Evolutionary conservation across 257 asterid genomes (phyloP).

Genomic region (Solanum appendiculatum): DNA sequence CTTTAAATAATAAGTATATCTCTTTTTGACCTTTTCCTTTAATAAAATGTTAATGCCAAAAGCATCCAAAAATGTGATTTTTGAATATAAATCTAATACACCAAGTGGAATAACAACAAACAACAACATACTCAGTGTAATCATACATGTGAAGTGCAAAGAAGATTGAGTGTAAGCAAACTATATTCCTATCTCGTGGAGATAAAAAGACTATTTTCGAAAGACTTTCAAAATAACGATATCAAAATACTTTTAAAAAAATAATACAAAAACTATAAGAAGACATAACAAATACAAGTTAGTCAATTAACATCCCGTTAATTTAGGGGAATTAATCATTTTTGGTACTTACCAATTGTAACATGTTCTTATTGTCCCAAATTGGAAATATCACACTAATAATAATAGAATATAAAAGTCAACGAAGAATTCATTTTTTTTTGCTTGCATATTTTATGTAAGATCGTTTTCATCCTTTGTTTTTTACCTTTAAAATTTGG

Average conservation of each 20-base stretch:
- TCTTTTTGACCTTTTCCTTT: not conserved
- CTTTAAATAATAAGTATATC: not conserved
- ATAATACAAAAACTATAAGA: not conserved
- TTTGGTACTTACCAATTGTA: not conserved
- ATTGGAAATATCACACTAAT: not conserved
- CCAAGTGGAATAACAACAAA: not conserved
- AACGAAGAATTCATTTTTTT: not conserved
- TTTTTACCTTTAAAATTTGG: not conserved
- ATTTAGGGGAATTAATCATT: not conserved
- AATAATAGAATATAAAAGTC: not conserved
- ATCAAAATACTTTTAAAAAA: not conserved
- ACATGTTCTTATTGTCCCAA: not conserved
- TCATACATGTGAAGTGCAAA: accelerated
- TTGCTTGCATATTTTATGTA: not conserved
- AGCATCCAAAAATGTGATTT: not conserved
- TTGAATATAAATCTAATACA: not conserved
- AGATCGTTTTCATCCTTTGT: not conserved
- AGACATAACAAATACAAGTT: not conserved
- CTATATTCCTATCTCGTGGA: not conserved
- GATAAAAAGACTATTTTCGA: accelerated
- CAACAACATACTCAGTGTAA: not conserved
- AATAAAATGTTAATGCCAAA: not conserved
- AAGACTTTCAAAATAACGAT: not conserved
- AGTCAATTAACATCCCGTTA: not conserved
- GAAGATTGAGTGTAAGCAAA: not conserved